Percentiles rank a stretch among this genome's conserved stretches.
Conservation (phyloP, 345 rosid genomes). For the Nasturtium officinale region DNA sequence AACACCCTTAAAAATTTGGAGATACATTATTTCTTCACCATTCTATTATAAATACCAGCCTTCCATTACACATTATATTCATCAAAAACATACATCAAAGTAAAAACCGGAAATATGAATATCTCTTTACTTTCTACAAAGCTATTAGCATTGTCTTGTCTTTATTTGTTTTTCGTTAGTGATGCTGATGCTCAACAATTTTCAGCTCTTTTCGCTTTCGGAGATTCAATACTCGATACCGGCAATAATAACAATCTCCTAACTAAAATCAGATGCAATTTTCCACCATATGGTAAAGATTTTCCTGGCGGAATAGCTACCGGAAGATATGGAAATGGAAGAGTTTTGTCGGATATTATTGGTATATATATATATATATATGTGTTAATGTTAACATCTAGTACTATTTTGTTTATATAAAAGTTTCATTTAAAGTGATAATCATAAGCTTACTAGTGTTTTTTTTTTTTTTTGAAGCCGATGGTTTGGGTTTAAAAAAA, state of each 20-base stretch:
- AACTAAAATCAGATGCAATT: slow-evolving; percentile 47
- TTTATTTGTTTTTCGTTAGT: not conserved
- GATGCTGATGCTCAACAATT: slow-evolving; percentile 10
- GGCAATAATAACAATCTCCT: slow-evolving; percentile 53
- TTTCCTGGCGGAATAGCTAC: slow-evolving; percentile 50
- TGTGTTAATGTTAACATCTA: not conserved
- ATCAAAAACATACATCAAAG: not conserved
- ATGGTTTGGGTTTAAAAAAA: slow-evolving; percentile 7
- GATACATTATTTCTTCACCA: too few relatives aligned
- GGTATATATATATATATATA: slow-evolving; percentile 32
- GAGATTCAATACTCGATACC: slow-evolving; percentile 59
- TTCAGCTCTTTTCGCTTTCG: slow-evolving; percentile 40
- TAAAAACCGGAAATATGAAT: not conserved
- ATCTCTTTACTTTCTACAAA: slow-evolving; percentile 8
- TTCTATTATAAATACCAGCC: slow-evolving; percentile 1
- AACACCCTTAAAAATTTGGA: too few relatives aligned
- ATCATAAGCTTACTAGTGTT: too few relatives aligned
- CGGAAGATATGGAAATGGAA: slow-evolving; percentile 66
- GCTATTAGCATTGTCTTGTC: slow-evolving; percentile 7
- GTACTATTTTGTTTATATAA: not conserved
- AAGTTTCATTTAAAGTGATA: not conserved
- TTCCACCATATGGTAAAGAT: slow-evolving; percentile 57
- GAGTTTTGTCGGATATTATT: slow-evolving; percentile 49
- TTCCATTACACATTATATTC: too few relatives aligned
- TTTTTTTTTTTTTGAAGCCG: not conserved